phyloP scores from a whole-genome alignment of 2,329 filamentous ascomycete genomes.

The Botrytis squamosa region DNA sequence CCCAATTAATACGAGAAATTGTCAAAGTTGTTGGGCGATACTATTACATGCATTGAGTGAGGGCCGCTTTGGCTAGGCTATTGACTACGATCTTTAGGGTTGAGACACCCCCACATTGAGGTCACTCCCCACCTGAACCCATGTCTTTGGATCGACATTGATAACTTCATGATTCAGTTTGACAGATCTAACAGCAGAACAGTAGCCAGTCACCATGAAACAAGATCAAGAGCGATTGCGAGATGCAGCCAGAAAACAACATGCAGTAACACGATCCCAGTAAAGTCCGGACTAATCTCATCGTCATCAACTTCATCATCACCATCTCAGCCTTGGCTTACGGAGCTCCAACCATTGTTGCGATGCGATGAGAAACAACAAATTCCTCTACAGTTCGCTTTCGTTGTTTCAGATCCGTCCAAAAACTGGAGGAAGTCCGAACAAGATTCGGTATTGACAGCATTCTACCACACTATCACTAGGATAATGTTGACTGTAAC shows the following conservation, averaged over 20 bases:
- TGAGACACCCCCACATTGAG: constrained; percentile 16
- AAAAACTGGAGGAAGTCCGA: constrained; percentile 10
- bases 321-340: background rate
- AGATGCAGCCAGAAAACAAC: background rate
- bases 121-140: background rate
- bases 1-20: background rate
- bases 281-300: constrained; percentile 5
- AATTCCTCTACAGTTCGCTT: background rate
- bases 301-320: background rate
- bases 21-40: background rate
- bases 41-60: background rate
- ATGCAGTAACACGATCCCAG: background rate
- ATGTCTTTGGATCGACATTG: background rate
- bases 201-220: background rate
- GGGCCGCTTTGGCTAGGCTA: background rate
- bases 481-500: background rate
- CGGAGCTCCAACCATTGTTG: background rate
- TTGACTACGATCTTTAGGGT: background rate
- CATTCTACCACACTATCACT: no score
- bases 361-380: background rate
- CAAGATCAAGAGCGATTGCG: background rate
- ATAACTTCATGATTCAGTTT: constrained; percentile 1
- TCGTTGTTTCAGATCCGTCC: background rate
- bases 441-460: background rate
- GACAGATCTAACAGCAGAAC: background rate